phyloP scores from a whole-genome alignment of 352 stramenopile genomes.

The Phytopythium delawarense region DNA sequence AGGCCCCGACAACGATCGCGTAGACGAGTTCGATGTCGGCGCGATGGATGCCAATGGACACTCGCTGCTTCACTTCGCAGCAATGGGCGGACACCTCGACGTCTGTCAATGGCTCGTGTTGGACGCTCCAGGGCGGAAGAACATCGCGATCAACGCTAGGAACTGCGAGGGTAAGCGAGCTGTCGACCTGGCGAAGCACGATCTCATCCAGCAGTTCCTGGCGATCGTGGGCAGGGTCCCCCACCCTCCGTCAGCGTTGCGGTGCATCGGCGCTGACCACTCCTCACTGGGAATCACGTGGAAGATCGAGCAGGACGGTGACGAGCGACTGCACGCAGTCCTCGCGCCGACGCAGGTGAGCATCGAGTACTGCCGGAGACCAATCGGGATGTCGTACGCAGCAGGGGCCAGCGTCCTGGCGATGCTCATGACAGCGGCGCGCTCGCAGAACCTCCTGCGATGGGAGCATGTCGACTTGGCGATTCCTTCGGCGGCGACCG shows the following conservation, averaged over 20 bases:
- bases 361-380: constrained; percentile 61
- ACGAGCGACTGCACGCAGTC: constrained; percentile 25
- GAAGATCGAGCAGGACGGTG: constrained; percentile 29
- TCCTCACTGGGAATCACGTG: constrained; percentile 53
- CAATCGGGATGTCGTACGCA: constrained; percentile 32
- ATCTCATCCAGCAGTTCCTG: constrained; percentile 37
- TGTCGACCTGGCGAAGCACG: constrained; percentile 39
- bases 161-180: constrained; percentile 41
- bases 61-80: constrained; percentile 62
- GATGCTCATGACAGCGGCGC: constrained; percentile 46
- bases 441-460: constrained; percentile 34
- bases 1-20: constrained; percentile 16
- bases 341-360: constrained; percentile 48
- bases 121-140: constrained; percentile 25
- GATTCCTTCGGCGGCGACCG: constrained; percentile 41
- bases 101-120: constrained; percentile 64
- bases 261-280: constrained; percentile 47
- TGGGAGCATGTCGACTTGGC: constrained; percentile 46
- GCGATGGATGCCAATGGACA: constrained; percentile 53
- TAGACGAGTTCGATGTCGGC: constrained; percentile 23
- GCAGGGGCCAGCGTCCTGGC: constrained; percentile 34
- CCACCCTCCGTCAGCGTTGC: constrained; percentile 23
- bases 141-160: constrained; percentile 35
- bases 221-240: constrained; percentile 31
- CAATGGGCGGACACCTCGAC: constrained; percentile 48